Evolutionary conservation across 2,329 filamentous ascomycete genomes (phyloP), one percentile per base, ranked within the genome.

Genomic region (Aspergillus sp.): DNA sequence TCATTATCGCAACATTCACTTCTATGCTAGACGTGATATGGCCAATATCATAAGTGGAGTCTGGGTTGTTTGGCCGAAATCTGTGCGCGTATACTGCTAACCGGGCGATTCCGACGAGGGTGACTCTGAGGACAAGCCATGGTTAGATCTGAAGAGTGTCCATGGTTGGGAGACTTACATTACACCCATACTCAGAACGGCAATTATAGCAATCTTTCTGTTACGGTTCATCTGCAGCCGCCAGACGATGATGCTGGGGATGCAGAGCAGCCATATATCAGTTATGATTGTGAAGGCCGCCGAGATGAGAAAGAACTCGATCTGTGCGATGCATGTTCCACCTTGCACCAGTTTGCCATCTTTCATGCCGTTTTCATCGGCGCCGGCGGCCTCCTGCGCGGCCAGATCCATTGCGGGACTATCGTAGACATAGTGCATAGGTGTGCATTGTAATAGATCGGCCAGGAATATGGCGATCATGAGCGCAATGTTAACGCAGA

Each of bases 381-480:
- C 49, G 0, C 49, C 49, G 2, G 39, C 37, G 7, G 37, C 49
- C n/a, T 43, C 0, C 15, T 52, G 49, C 3, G 37, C 49, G 15
- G 37, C 37, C 0, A 52, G n/a, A 5, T 56, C 62, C 23, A 51
- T n/a, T 40, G 68, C 66, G 17, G 17, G 17, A 17, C 17, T 17
- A 17, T 17, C 63, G 27, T 65, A 73, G 21, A 67, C 57, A 25
- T 66, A 66, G 25, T 51, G 50, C 9, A 71, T 55, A 2, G 69
- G 70, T 1, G 31, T 52, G 55, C 69, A 73, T 60, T 72, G 70
- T 27, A 72, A 70, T 9, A 72, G 64, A 25, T 70, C 66, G 17
- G 70, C 66, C 2, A 70, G 53, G 3, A 69, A 56, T 9, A 66
- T 62, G 11, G 66, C 48, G 15, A 68, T 14, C 27, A 68, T 67